Evolutionary conservation across 2,329 filamentous ascomycete species (phyloP).

Genomic region (Ophiostoma sp.): DNA sequence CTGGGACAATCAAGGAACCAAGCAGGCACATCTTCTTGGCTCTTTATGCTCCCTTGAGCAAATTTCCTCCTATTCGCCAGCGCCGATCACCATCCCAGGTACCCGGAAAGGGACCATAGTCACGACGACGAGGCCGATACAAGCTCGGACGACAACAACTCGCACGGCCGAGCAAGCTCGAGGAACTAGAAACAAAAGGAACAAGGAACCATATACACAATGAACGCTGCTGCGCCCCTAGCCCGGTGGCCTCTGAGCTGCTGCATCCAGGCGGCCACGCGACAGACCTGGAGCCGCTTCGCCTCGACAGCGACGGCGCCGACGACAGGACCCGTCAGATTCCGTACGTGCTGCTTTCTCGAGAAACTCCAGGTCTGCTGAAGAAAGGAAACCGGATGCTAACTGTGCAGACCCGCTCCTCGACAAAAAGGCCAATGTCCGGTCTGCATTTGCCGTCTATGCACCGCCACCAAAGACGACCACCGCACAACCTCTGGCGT

Average conservation of each 20-base stretch:
- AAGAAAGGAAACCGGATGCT: neutral
- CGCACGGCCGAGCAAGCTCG: too few relatives aligned
- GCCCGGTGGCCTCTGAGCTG: constrained; percentile 23
- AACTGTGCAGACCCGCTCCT: constrained; percentile 22
- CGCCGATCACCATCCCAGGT: neutral
- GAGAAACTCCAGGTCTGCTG: neutral
- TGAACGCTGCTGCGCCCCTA: constrained; percentile 22
- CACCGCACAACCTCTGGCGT: constrained; percentile 16
- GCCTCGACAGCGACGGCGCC: constrained; percentile 19
- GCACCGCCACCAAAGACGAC: constrained; percentile 22
- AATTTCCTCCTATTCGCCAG: constrained; percentile 4
- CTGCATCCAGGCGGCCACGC: constrained; percentile 19
- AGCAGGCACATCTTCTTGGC: constrained; percentile 8
- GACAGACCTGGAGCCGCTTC: constrained; percentile 18
- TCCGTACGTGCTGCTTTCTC: neutral
- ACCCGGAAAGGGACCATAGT: neutral
- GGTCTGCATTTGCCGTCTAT: constrained; percentile 48
- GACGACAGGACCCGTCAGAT: neutral
- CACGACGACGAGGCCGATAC: neutral
- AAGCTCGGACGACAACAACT: neutral
- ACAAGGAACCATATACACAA: constrained; percentile 1
- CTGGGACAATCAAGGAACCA: neutral
- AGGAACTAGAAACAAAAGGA: neutral
- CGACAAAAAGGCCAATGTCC: constrained; percentile 27
- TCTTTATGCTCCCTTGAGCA: neutral